Evolutionary conservation across 2,329 filamentous ascomycete genomes (phyloP).

Genomic region (Pseudopithomyces chartarum): DNA sequence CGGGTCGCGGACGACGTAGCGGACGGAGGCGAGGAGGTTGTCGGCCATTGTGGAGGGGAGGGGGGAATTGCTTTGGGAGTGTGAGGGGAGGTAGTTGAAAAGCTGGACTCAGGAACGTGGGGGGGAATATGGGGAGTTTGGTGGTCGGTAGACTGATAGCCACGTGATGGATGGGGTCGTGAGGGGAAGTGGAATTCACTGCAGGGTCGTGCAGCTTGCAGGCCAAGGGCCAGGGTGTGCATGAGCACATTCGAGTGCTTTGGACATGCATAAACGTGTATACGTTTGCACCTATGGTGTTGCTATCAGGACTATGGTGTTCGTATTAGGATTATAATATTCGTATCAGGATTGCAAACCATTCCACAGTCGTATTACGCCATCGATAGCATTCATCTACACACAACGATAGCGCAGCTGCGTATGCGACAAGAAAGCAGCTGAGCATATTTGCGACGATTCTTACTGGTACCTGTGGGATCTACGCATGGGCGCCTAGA

Average conservation of each 20-base stretch:
- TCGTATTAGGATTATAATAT: not conserved
- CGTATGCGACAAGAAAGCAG: not conserved
- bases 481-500: not conserved
- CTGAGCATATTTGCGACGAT: conserved; percentile 6
- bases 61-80: not conserved
- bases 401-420: not conserved
- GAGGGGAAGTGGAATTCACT: not conserved
- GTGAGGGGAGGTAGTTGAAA: not conserved
- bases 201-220: not conserved
- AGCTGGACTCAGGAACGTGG: not conserved
- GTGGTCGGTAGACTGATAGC: not conserved
- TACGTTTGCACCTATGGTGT: not conserved
- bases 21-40: conserved; percentile 7
- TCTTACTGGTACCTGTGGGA: not conserved
- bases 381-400: not conserved
- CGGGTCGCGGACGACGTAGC: conserved; percentile 9
- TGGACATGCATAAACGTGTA: not conserved
- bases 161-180: not conserved
- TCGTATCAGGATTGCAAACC: not conserved
- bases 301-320: too few species aligned
- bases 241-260: conserved; percentile 7
- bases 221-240: not conserved
- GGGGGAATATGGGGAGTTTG: not conserved
- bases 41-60: conserved; percentile 3
- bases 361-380: not conserved